Base-by-base conservation (phyloP, 768 basidiomycete species). In the Termitomyces sp. region DNA sequence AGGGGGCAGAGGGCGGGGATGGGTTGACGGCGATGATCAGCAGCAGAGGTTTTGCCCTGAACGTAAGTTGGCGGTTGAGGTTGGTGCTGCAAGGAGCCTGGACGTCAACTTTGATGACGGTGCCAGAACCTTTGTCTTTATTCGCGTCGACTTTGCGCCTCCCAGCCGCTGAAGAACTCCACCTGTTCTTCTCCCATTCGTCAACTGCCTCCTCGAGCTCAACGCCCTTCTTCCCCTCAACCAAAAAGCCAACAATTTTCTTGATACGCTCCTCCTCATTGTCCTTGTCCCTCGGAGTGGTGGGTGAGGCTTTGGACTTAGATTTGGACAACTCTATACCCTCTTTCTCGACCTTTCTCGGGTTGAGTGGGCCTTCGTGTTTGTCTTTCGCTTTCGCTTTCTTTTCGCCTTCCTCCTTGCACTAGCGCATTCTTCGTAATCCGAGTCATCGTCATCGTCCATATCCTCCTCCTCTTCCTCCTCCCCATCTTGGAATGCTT, bases 181-280 rank as follows among this genome's bases (percentile, higher is more conserved):
- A 3, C 3, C 20, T 7, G 20, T 20, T 3, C 32, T 1, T 50
- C 66, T 85, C 81, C 78, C 83, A 90, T 68, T 84, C 80, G 61
- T 82, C 75, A 50, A 90, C 77, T 9, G 86, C 87, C 2, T 68
- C 71, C 65, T 83, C 84, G 30, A 90, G 77, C 53, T 80, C 85
- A 22, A 70, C 65, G 1, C 88, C 88, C 61, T 74, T 83, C 68
- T 86, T 85, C 6, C 89, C 88, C 59, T 82, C 81, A 0, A 81
- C 83, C 22, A 90, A 75, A n/a, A 89, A 71, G 43, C 81, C 77
- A 2, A 84, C 85, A 40, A 90, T 89, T 73, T 86, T 87, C 32
- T 77, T 80, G 59, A 83, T 82, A 30, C 88, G 75, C 64, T 76
- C 79, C 16, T 18, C 4, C 3, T 46, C 16, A 7, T 6, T 8